Conservation (phyloP, 768 basidiomycete species). For the Auricularia sp. region DNA sequence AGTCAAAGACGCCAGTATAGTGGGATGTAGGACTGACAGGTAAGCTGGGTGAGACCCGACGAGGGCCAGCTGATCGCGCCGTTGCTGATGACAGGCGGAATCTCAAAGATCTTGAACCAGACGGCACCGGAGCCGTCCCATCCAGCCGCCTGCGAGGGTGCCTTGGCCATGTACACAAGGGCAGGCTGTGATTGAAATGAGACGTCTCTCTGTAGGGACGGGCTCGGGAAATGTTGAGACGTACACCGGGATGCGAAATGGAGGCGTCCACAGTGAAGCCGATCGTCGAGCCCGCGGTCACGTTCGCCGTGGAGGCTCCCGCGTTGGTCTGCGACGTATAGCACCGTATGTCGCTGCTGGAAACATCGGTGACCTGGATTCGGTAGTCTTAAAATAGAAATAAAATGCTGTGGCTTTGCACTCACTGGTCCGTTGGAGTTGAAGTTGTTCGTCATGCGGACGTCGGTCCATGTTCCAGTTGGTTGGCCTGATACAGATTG, state of each 20-base stretch:
- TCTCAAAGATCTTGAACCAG: constrained; percentile 9
- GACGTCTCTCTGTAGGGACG: background rate
- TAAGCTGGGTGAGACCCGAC: constrained; percentile 1
- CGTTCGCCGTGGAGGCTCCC: background rate
- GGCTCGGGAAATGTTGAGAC: background rate
- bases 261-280: constrained; percentile 1
- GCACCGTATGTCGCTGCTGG: background rate
- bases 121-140: constrained; percentile 7
- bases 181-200: background rate
- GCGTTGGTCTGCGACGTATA: background rate
- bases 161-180: constrained; percentile 7
- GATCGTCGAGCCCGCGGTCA: constrained; percentile 2
- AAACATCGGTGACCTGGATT: constrained; percentile 16
- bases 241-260: constrained; percentile 7
- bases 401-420: background rate
- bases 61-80: constrained; percentile 5
- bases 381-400: background rate
- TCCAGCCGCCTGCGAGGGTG: background rate
- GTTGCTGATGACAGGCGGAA: background rate
- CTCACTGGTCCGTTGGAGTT: constrained; percentile 27
- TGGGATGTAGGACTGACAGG: background rate
- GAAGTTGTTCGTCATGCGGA: constrained; percentile 39
- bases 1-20: background rate
- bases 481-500: constrained; percentile 27
- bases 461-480: constrained; percentile 32